A percentile compares a stretch with the other conserved stretches of the same genome.
Conservation (phyloP, 805 yeast genomes). For the Zygosaccharomyces bisporus region DNA sequence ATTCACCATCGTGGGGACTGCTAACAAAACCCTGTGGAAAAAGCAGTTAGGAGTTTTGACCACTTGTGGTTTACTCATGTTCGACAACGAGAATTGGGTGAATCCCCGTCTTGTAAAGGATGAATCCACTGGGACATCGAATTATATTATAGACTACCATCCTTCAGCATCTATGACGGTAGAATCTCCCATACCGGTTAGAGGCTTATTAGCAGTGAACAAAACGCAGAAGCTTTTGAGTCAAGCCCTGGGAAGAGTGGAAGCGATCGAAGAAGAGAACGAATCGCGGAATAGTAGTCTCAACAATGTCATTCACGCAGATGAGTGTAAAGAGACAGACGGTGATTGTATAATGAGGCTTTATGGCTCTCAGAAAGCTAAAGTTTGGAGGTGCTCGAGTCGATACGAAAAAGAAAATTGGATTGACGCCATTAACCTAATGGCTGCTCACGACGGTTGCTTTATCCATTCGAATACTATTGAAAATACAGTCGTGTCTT, state of each 20-base stretch:
- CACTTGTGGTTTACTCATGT: constrained; percentile 46
- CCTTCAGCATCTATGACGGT: constrained; percentile 19
- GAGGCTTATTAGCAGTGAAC: constrained; percentile 22
- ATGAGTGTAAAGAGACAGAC: constrained; percentile 24
- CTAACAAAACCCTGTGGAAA: constrained; percentile 39
- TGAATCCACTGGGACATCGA: constrained; percentile 23
- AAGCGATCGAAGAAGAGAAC: constrained; percentile 8
- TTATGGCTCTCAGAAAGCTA: constrained; percentile 41
- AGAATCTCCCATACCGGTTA: constrained; percentile 15
- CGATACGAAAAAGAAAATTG: constrained; percentile 52
- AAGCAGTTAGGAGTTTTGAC: constrained; percentile 48
- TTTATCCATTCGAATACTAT: constrained; percentile 25
- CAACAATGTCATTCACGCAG: constrained; percentile 27
- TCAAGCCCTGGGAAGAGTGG: constrained; percentile 4
- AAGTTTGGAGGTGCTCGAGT: constrained; percentile 41
- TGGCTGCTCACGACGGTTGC: constrained; percentile 28
- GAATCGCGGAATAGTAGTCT: constrained; percentile 32
- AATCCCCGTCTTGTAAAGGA: constrained; percentile 29
- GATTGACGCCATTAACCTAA: constrained; percentile 44
- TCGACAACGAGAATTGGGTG: constrained; percentile 34
- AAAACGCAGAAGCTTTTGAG: constrained; percentile 9
- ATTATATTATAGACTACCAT: constrained; percentile 34
- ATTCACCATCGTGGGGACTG: constrained; percentile 34
- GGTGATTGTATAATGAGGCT: constrained; percentile 38
- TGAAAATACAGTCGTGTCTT: constrained; percentile 30